Evolutionary conservation across 2,329 filamentous ascomycete genomes (phyloP), one percentile per base, ranked within the genome.

Genomic region (Furcasterigmium furcatum): DNA sequence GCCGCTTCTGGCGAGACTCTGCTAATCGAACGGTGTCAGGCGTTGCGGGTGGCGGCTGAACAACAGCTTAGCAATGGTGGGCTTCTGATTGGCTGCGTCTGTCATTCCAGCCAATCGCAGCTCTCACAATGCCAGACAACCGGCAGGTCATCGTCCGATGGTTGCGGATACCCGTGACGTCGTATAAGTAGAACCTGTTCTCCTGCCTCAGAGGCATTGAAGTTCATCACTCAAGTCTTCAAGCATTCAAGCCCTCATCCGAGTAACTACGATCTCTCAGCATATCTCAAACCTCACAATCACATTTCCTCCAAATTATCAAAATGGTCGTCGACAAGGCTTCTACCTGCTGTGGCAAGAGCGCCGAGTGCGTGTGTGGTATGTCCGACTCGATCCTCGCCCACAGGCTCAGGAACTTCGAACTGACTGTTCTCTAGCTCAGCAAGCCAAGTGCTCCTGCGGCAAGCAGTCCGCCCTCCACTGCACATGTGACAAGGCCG

Each of bases 391-490:
- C 43, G 41, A 49, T 46, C 39, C n/a, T n/a, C n/a, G n/a, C n/a
- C n/a, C n/a, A n/a, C n/a, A n/a, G n/a, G n/a, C n/a, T n/a, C n/a
- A n/a, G n/a, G n/a, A n/a, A n/a, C n/a, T n/a, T n/a, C n/a, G n/a
- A n/a, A n/a, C 48, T 48, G 41, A 43, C 27, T 21, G 14, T 5
- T 46, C 44, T 19, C 55, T 60, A 81, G 82, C 81, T 56, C 67
- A 80, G 57, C 76, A 85, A 67, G 82, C 82, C 9, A 85, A 76
- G 49, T 96, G 91, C 81, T 95, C 89, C 14, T 97, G 92, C 66
- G 92, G 92, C 62, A 84, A 96, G 74, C 80, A 94, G 64, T 81
- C 84, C 4, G 92, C 92, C 41, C 82, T 96, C 41, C 77, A 91
- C 65, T 97, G 92, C 80, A 87, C 76, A 51, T 96, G 92, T 73